These are phyloP conservation scores for Penicillium ucsense DNA, from an alignment of 495 filamentous ascomycete species.

Conservation along the genomic window DNA sequence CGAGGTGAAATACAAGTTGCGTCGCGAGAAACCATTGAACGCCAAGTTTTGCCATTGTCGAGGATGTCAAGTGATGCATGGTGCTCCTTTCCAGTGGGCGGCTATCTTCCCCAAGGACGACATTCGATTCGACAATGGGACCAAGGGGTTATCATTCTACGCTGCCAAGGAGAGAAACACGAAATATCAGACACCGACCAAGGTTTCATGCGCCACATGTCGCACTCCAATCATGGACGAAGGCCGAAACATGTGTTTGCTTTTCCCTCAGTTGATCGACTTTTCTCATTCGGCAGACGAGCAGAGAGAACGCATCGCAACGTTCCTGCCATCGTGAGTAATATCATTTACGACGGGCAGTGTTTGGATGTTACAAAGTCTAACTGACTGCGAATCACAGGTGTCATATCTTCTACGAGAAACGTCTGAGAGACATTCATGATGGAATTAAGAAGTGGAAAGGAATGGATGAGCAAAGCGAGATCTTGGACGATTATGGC, in stretches of 20 bases:
- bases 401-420: slow-evolving; percentile 80
- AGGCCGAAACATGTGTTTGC: slow-evolving; percentile 72
- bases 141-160: slow-evolving; percentile 69
- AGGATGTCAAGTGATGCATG: slow-evolving; percentile 76
- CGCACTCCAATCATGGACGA: slow-evolving; percentile 85
- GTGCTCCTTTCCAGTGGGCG: slow-evolving; percentile 83
- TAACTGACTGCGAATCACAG: neutral
- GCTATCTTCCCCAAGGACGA: slow-evolving; percentile 81
- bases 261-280: slow-evolving; percentile 70
- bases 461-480: slow-evolving; percentile 54
- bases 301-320: slow-evolving; percentile 28
- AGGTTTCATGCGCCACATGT: slow-evolving; percentile 78
- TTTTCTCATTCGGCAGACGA: slow-evolving; percentile 47
- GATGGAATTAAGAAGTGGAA: slow-evolving; percentile 78
- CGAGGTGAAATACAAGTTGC: slow-evolving; percentile 61
- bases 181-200: slow-evolving; percentile 68
- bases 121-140: slow-evolving; percentile 64
- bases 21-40: slow-evolving; percentile 58
- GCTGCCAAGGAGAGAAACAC: slow-evolving; percentile 51
- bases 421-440: slow-evolving; percentile 64
- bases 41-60: slow-evolving; percentile 80
- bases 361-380: neutral
- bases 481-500: slow-evolving; percentile 53
- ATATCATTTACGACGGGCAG: neutral
- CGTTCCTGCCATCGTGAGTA: slow-evolving; percentile 59